Evolutionary conservation across 495 filamentous ascomycete species (phyloP).

Genomic region (Penicillium macrosclerotiorum): DNA sequence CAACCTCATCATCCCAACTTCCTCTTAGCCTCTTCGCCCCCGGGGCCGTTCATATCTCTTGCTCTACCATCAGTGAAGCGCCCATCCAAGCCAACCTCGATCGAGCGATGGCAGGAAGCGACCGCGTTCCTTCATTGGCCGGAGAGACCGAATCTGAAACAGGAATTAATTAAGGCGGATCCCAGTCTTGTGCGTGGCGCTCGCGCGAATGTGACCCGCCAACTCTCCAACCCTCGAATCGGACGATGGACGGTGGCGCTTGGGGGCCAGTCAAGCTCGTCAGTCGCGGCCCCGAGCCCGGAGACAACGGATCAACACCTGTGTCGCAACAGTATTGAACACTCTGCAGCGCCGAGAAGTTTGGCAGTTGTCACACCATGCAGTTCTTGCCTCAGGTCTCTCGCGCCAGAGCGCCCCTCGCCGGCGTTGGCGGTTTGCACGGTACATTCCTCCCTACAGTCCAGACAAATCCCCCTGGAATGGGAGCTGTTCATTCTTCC

Average conservation of each 20-base stretch:
- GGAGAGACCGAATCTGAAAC: conserved; percentile 2
- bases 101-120: not conserved
- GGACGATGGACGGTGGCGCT: not conserved
- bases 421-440: too few relatives aligned
- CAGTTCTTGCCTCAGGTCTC: too few relatives aligned
- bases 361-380: too few relatives aligned
- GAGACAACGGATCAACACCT: too few relatives aligned
- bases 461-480: not conserved
- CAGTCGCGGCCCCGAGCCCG: not conserved
- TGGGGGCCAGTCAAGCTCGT: not conserved
- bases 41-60: not conserved
- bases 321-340: too few relatives aligned
- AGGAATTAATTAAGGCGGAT: conserved; percentile 3
- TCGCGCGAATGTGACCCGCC: conserved; percentile 1
- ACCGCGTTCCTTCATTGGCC: not conserved
- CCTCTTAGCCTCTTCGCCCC: too few relatives aligned
- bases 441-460: not conserved
- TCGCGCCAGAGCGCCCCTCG: too few relatives aligned
- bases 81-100: not conserved
- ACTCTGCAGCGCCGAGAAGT: too few relatives aligned
- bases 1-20: too few relatives aligned
- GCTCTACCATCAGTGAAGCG: not conserved
- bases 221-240: not conserved
- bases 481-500: conserved; percentile 4
- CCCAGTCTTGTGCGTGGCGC: conserved; percentile 7